Evolutionary conservation across 192 early-diverging fungal genomes (phyloP).

Genomic region (Coemansia sp.): DNA sequence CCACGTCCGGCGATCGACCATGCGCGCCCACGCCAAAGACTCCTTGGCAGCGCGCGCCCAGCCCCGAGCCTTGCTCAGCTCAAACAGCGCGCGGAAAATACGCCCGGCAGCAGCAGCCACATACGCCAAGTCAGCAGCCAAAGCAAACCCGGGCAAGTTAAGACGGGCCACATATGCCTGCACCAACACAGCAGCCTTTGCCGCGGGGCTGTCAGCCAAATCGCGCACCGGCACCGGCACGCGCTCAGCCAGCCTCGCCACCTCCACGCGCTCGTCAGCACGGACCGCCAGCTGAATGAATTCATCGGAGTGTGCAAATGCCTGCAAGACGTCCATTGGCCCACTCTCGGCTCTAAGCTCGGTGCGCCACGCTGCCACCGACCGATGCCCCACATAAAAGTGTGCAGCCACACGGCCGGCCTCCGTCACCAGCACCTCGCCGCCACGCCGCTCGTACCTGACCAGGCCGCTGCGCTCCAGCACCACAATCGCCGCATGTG

Average conservation of each 20-base stretch:
- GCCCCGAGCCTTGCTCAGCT: conserved; percentile 91
- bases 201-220: conserved; percentile 83
- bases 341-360: conserved; percentile 91
- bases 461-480: conserved; percentile 93
- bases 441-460: conserved; percentile 94
- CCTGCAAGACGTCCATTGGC: conserved; percentile 86
- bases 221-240: conserved; percentile 96
- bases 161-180: conserved; percentile 97
- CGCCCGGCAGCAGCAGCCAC: conserved; percentile 95
- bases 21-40: conserved; percentile 93
- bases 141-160: conserved; percentile 90
- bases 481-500: conserved; percentile 83
- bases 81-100: conserved; percentile 95
- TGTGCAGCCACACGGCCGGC: conserved; percentile 96
- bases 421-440: conserved; percentile 86
- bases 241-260: conserved; percentile 85
- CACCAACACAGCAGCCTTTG: conserved; percentile 93
- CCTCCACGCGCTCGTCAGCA: conserved; percentile 92
- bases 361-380: conserved; percentile 94
- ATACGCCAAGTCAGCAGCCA: conserved; percentile 98
- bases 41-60: conserved; percentile 93
- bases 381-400: conserved; percentile 92
- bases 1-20: conserved; percentile 96
- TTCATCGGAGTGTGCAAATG: conserved; percentile 89
- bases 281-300: conserved; percentile 95